phyloP scores from a whole-genome alignment of 345 rosid genomes.

The Melastoma malabathricum region DNA sequence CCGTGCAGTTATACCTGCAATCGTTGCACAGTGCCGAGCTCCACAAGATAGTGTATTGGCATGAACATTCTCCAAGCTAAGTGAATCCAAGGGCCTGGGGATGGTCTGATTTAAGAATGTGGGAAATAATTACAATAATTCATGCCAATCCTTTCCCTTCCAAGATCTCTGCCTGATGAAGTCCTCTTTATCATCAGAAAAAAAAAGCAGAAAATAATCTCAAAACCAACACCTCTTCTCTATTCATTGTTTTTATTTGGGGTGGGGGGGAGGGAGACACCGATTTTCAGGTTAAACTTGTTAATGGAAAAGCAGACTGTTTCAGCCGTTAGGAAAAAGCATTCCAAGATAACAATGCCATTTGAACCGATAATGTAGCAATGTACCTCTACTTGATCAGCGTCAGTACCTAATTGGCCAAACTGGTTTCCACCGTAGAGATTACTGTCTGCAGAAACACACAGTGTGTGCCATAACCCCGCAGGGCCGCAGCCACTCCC shows the following conservation, averaged over 20 bases:
- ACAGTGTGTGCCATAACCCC: constrained; percentile 79
- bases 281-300: no score
- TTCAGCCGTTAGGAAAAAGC: not conserved
- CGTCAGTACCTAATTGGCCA: constrained; percentile 76
- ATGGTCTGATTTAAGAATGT: constrained; percentile 22
- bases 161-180: no score
- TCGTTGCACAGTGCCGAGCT: constrained; percentile 59
- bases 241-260: no score
- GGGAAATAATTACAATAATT: not conserved
- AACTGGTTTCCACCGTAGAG: constrained; percentile 91
- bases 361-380: not conserved
- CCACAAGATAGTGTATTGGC: constrained; percentile 58
- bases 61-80: constrained; percentile 35
- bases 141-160: no score
- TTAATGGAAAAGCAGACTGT: not conserved
- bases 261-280: no score
- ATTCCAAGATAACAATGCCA: not conserved
- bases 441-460: constrained; percentile 45
- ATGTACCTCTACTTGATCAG: constrained; percentile 60
- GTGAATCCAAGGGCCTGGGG: constrained; percentile 56
- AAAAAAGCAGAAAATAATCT: no score
- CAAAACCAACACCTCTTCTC: no score
- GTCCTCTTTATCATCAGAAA: no score
- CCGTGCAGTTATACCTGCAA: constrained; percentile 39
- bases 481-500: constrained; percentile 52